Evolutionary conservation across 768 basidiomycete genomes (phyloP).

Genomic region (Omphalotus guepiniiformis): DNA sequence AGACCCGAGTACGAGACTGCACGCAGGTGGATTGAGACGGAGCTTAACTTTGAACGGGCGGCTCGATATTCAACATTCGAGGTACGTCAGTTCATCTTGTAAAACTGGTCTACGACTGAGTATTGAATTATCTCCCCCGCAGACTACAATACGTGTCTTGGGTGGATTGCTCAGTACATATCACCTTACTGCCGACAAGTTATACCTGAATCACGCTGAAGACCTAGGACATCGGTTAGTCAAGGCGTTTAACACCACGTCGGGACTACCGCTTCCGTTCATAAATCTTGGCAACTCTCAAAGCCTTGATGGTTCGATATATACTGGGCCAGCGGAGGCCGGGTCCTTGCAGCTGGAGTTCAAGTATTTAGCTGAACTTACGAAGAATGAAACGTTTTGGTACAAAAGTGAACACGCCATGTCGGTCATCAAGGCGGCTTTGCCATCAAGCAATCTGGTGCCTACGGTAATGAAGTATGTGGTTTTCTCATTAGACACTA

Average conservation of each 20-base stretch:
- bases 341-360: slow-evolving; percentile 74
- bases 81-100: slow-evolving; percentile 34
- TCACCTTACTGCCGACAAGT: slow-evolving; percentile 50
- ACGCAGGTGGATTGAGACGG: slow-evolving; percentile 52
- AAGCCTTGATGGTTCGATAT: slow-evolving; percentile 46
- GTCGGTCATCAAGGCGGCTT: slow-evolving; percentile 49
- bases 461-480: slow-evolving; percentile 66
- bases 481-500: not conserved
- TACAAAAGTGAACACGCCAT: slow-evolving; percentile 62
- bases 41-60: slow-evolving; percentile 58
- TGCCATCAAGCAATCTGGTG: slow-evolving; percentile 51
- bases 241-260: slow-evolving; percentile 59
- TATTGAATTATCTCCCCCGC: not conserved
- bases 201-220: slow-evolving; percentile 57
- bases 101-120: no score
- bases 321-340: slow-evolving; percentile 55
- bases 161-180: slow-evolving; percentile 69
- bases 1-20: slow-evolving; percentile 60
- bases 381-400: slow-evolving; percentile 65
- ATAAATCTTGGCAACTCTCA: slow-evolving; percentile 63
- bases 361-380: slow-evolving; percentile 62
- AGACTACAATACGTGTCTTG: slow-evolving; percentile 75
- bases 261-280: slow-evolving; percentile 60
- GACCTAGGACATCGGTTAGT: slow-evolving; percentile 69
- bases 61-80: slow-evolving; percentile 64